phyloP scores from a whole-genome alignment of 2,329 filamentous ascomycete species.

The Fusarium multiceps region DNA sequence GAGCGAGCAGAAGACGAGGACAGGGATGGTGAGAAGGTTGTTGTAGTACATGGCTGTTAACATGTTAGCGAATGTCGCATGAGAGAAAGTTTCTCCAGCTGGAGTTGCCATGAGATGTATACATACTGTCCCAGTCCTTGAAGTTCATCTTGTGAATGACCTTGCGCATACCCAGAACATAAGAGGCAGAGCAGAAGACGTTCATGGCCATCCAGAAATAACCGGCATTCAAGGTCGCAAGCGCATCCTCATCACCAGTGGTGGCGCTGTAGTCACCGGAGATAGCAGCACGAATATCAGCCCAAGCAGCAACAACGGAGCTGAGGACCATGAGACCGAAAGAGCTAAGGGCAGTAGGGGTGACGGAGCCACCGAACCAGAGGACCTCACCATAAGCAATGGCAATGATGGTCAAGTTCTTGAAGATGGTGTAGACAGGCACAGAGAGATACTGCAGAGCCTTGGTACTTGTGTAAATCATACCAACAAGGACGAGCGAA shows the following conservation, averaged over 20 bases:
- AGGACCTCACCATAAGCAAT: constrained; percentile 98
- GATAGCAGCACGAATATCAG: constrained; percentile 90
- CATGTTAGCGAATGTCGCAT: constrained; percentile 46
- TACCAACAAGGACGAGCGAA: constrained; percentile 93
- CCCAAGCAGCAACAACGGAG: constrained; percentile 95
- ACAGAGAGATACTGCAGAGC: constrained; percentile 96
- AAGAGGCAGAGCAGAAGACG: constrained; percentile 92
- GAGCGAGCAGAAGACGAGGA: constrained; percentile 84
- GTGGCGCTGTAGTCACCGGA: constrained; percentile 60
- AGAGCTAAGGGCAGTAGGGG: constrained; percentile 85
- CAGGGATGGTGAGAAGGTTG: constrained; percentile 95
- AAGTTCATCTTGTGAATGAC: constrained; percentile 99
- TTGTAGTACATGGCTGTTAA: constrained; percentile 97
- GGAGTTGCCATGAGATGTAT: neutral
- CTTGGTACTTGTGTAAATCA: constrained; percentile 99
- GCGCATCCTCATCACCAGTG: constrained; percentile 67
- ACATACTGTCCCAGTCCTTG: constrained; percentile 98
- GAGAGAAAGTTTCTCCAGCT: neutral
- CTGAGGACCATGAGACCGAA: constrained; percentile 97
- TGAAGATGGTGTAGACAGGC: constrained; percentile 99
- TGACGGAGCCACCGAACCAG: constrained; percentile 96
- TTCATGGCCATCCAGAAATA: constrained; percentile 99
- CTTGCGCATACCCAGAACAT: constrained; percentile 94
- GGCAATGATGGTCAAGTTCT: constrained; percentile 98
- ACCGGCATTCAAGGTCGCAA: constrained; percentile 91